phyloP scores from a whole-genome alignment of 495 filamentous ascomycete species.

The Podospora pseudopauciseta region DNA sequence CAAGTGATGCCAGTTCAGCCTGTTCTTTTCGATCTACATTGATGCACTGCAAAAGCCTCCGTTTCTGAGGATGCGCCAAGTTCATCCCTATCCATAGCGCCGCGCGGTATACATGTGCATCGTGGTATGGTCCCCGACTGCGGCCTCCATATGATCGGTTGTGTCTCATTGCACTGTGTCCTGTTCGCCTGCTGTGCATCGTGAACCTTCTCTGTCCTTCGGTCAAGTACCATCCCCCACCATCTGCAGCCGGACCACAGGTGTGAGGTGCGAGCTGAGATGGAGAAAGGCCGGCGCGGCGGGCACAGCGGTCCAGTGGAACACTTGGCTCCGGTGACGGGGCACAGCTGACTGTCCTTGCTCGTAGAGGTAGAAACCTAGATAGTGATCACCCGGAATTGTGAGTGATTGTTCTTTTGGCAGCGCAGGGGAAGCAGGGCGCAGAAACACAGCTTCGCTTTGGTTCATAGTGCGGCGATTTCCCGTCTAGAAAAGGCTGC shows the following conservation, averaged over 20 bases:
- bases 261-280: slow-evolving; percentile 1
- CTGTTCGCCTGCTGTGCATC: too few relatives aligned
- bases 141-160: not conserved
- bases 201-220: not conserved
- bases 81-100: not conserved
- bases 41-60: not conserved
- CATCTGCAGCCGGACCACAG: not conserved
- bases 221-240: not conserved
- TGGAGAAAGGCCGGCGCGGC: not conserved
- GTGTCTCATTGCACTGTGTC: not conserved
- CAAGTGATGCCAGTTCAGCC: not conserved
- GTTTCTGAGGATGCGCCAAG: not conserved
- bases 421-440: not conserved
- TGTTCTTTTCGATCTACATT: not conserved
- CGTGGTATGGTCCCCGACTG: not conserved
- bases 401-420: not conserved
- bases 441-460: not conserved
- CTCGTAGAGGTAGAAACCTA: not conserved
- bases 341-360: not conserved
- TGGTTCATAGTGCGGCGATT: not conserved
- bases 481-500: too few relatives aligned
- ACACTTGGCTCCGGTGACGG: not conserved
- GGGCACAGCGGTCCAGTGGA: not conserved
- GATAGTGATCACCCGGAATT: not conserved
- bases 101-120: too few relatives aligned